These are phyloP conservation scores for Acanthamoeba healyi DNA, from an alignment of 208 protist genomes.

Conservation along the genomic window DNA sequence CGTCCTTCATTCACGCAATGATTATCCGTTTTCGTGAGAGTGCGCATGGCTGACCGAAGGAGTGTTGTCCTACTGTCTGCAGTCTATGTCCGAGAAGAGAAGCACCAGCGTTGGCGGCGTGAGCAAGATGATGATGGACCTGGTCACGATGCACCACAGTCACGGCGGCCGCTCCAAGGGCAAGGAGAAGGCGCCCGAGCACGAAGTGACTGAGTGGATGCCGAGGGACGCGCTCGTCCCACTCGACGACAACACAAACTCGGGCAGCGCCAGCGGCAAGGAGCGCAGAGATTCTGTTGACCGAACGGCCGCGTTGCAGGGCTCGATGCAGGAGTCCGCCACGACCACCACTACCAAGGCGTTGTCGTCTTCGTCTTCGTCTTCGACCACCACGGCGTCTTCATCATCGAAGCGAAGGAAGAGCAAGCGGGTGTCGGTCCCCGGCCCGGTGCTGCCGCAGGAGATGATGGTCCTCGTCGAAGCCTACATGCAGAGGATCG, in stretches of 20 bases:
- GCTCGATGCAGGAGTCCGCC: background rate
- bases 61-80: background rate
- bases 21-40: background rate
- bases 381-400: background rate
- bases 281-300: background rate
- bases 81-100: background rate
- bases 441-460: background rate
- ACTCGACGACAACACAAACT: background rate
- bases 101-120: background rate
- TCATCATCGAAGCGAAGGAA: background rate
- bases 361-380: background rate
- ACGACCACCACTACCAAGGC: background rate
- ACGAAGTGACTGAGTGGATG: background rate
- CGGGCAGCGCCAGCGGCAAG: background rate
- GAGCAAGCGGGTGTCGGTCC: background rate
- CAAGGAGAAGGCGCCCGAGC: background rate
- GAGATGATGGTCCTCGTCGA: constrained; percentile 65
- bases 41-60: too few relatives aligned
- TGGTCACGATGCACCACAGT: constrained; percentile 23
- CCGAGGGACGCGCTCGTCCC: background rate
- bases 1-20: background rate
- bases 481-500: constrained; percentile 53
- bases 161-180: background rate
- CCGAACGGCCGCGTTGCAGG: background rate
- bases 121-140: constrained; percentile 36